Base-by-base conservation (phyloP, 2,329 filamentous ascomycete species). In the Verticillium zaregamsianum region DNA sequence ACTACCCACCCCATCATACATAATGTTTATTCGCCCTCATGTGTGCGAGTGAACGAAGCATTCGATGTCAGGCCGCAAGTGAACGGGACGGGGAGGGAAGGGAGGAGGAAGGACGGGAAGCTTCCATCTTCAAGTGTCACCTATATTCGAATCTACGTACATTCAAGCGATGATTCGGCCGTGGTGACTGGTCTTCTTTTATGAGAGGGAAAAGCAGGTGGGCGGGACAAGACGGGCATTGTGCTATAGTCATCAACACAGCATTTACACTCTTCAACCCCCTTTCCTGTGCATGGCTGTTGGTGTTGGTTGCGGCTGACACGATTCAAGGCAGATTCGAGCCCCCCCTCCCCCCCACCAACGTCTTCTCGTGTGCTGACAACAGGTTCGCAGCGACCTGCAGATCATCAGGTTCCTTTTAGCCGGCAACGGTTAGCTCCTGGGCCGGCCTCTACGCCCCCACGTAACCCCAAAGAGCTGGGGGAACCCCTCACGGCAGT, bases 1-100 rank as follows among this genome's bases (percentile, higher is more conserved):
- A 14, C 45, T 62, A 62, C 60, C 60, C 33, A 62, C 62, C 55
- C n/a, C 28, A 28, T 28, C 28, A 28, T 64, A 64, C 59, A 52
- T 64, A 65, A 65, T 64, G 63, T 65, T 63, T 64, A 65, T 63
- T 65, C 52, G 45, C 45, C n/a, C 45, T 8, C 45, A 28, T 28
- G 45, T 52, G 45, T 52, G 45, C 45, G 45, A 25, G 45, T 52
- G 45, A 52, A 52, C 45, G n/a, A 23, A 52, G 20, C 45, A 52
- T 52, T 52, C 45, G 20, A 52, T 23, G 45, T 9, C 45, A 52
- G 45, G 45, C 45, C 20, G 45, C 20, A 23, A 52, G 45, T 52
- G 45, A 23, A 52, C 45, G 45, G 45, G 45, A 20, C 37, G 54
- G 7, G 54, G n/a, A 17, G 12, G 54, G 32, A 17, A 20, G 8